Base-by-base conservation (phyloP, 2,329 filamentous ascomycete species). In the Diplodia corticola region DNA sequence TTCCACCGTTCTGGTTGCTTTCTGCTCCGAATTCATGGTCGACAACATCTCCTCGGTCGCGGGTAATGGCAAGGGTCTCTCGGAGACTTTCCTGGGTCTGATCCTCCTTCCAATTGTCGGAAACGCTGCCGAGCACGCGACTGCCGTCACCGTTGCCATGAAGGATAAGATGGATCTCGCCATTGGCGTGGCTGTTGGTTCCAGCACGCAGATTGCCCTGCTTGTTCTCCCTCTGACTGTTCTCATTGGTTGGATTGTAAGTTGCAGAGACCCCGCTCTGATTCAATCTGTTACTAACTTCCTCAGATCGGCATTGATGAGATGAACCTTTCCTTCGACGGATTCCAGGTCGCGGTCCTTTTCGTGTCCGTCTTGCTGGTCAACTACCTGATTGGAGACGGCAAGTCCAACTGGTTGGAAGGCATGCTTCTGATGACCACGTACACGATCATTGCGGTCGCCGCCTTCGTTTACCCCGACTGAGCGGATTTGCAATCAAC, bases 281-380 rank as follows among this genome's bases (percentile, higher is more conserved):
- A 12, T 40, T 28, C 26, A 12, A 40, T 10, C n/a, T 3, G 10
- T n/a, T 50, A 20, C 63, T 65, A 26, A 65, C 33, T n/a, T 30
- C 1, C 20, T 7, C 22, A 65, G 63, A 81, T 85, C 63, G 84
- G 84, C 63, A 81, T 85, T 20, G 80, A 85, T 59, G 79, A 82
- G 44, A 88, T 90, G 91, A 91, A 88, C 22, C 84, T 96, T 5
- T 89, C 89, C 76, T 95, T 97, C 75, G 92, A 96, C 74, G 88
- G 88, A 0, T 97, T 97, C 82, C 91, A 96, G 78, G 87, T 96
- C 6, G 89, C 81, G 9, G 76, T 85, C 6, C 76, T 87, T 3
- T 89, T 89, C 67, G 83, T 88, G 26, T 77, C 76, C 37, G 78
- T 83, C n/a, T 74, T 83, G 59, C 70, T 86, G 69, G 85, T 88